Evolutionary conservation across 768 basidiomycete species (phyloP).

Genomic region (Clitopilus hobsonii): DNA sequence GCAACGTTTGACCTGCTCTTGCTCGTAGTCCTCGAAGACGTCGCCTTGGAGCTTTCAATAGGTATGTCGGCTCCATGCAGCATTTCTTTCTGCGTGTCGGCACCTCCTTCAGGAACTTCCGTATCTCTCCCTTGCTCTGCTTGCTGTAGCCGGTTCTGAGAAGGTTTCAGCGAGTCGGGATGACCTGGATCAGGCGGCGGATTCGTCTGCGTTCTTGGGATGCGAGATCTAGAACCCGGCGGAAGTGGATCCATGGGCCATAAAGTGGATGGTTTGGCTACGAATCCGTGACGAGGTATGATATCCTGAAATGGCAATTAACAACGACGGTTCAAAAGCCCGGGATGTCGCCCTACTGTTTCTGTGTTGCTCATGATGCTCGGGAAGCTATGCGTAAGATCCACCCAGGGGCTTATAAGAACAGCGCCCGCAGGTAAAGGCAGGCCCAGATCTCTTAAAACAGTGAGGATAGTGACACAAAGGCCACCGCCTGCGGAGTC

Average conservation of each 20-base stretch:
- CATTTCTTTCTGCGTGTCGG: slow-evolving; percentile 28
- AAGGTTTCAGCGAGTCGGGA: slow-evolving; percentile 40
- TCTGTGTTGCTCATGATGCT: slow-evolving; percentile 63
- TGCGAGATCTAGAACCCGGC: slow-evolving; percentile 21
- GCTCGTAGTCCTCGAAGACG: background rate
- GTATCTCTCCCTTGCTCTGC: slow-evolving; percentile 12
- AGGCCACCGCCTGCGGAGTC: slow-evolving; percentile 77
- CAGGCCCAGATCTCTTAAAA: slow-evolving; percentile 65
- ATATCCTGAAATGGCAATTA: slow-evolving; percentile 50
- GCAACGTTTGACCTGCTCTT: background rate
- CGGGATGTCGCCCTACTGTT: slow-evolving; percentile 36
- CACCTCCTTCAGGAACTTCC: slow-evolving; percentile 6
- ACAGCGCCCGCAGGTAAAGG: slow-evolving; percentile 74
- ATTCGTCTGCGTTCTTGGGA: slow-evolving; percentile 30
- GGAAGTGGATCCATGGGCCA: slow-evolving; percentile 50
- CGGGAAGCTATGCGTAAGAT: slow-evolving; percentile 83
- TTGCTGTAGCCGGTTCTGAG: slow-evolving; percentile 18
- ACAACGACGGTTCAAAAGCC: background rate
- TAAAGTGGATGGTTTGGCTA: slow-evolving; percentile 51
- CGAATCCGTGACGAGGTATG: slow-evolving; percentile 57
- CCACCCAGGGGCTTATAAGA: slow-evolving; percentile 79
- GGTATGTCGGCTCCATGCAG: slow-evolving; percentile 11
- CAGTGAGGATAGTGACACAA: slow-evolving; percentile 52
- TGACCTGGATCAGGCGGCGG: slow-evolving; percentile 46
- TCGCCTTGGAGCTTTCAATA: background rate